phyloP scores from a whole-genome alignment of 176 grass and related monocot genomes.

The Elymus sibiricus region DNA sequence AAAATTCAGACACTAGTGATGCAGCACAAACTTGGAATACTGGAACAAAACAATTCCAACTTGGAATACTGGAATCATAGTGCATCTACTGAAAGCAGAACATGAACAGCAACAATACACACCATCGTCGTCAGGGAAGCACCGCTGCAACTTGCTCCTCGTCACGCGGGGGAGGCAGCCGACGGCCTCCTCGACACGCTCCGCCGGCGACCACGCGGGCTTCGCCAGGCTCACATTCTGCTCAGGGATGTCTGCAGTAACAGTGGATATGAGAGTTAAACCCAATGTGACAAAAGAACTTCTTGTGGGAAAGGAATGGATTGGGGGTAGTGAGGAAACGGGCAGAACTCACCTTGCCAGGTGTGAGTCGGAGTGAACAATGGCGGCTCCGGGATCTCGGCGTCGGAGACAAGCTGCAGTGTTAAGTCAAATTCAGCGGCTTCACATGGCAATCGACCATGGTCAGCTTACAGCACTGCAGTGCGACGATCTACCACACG shows the following conservation, averaged over 20 bases:
- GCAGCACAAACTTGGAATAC: no score
- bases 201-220: slow-evolving; percentile 36
- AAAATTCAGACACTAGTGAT: no score
- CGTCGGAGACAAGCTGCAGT: slow-evolving; percentile 67
- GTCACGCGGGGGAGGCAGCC: slow-evolving; percentile 60
- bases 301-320: no score
- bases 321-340: no score
- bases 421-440: neutral
- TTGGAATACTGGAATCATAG: no score
- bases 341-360: slow-evolving; percentile 28
- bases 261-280: neutral
- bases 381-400: slow-evolving; percentile 69
- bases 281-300: neutral
- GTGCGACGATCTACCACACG: neutral
- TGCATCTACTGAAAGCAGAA: no score
- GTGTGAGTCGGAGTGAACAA: slow-evolving; percentile 62
- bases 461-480: no score
- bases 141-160: no score
- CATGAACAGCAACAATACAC: no score
- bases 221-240: slow-evolving; percentile 52
- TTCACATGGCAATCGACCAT: no score
- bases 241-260: slow-evolving; percentile 46
- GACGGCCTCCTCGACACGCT: slow-evolving; percentile 45
- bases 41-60: no score
- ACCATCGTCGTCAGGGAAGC: no score